Base-by-base conservation (phyloP, 2,329 filamentous ascomycete species). In the Aotearoamyces nothofagi region DNA sequence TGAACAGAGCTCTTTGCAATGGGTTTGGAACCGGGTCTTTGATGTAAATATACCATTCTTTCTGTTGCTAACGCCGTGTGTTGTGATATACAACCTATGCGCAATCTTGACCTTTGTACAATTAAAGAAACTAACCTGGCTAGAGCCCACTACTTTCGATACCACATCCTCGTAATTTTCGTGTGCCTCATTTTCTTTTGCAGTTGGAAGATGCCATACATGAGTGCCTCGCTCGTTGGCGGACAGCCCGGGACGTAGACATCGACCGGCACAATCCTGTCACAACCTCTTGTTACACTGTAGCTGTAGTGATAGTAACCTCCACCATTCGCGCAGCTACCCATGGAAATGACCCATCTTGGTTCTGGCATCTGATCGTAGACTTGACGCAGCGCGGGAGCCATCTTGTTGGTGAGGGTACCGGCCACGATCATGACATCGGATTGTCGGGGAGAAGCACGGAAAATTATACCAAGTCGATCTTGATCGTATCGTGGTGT, bases 311-410 rank as follows among this genome's bases (percentile, higher is more conserved):
- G 80, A 53, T 87, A 86, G 59, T 87, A 87, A 30, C 80, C 80
- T 36, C 80, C 80, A 29, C 80, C 80, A 54, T 86, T 86, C 35
- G 80, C 80, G 53, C 80, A 87, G 46, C 73, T 80, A 9, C 80
- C 80, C 80, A 87, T 87, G 43, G 73, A 80, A 46, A 71, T 54
- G 43, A 87, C 82, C 82, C 82, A 92, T 49, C 78, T 68, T 11
- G 83, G 83, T 17, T 92, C 83, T 16, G 83, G 82, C 83, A 92
- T 92, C 63, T 92, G 84, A 55, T 93, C 84, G 60, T 93, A 93
- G 37, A 92, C 78, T 58, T 90, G 81, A 54, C 84, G 68, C 49
- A 93, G 61, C 17, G 84, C 84, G 2, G 84, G 82, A 1, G 82
- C 83, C 84, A 93, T 93, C 64, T 93, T 93, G 66, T 93, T 93